These are phyloP conservation scores for Zymoseptoria brevis DNA, from an alignment of 2,329 filamentous ascomycete genomes.

Conservation along the genomic window DNA sequence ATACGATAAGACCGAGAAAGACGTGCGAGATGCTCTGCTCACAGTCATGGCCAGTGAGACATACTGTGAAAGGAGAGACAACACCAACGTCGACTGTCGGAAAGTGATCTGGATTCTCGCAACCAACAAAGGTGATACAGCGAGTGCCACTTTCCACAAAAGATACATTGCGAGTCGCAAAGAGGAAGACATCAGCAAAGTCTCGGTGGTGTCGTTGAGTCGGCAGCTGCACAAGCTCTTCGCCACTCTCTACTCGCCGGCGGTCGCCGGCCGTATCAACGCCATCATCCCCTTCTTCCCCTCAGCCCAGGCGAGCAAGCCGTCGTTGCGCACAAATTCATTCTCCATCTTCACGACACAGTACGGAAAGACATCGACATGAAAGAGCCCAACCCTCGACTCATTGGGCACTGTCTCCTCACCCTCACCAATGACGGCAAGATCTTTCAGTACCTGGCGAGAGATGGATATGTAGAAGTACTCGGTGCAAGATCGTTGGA, in stretches of 20 bases:
- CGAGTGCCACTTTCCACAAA: slow-evolving; percentile 36
- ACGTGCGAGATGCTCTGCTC: slow-evolving; percentile 38
- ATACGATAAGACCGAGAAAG: slow-evolving; percentile 41
- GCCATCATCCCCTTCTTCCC: slow-evolving; percentile 38
- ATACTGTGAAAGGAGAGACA: slow-evolving; percentile 35
- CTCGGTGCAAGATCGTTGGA: not conserved
- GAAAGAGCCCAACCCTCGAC: not conserved
- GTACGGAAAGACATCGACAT: not conserved
- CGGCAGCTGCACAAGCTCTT: slow-evolving; percentile 12
- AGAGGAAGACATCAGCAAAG: slow-evolving; percentile 10
- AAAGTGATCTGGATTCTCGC: slow-evolving; percentile 45
- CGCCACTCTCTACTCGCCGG: not conserved
- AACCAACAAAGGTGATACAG: slow-evolving; percentile 37
- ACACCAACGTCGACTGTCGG: slow-evolving; percentile 32
- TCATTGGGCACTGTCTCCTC: not conserved
- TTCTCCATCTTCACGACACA: slow-evolving; percentile 30
- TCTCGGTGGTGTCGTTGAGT: slow-evolving; percentile 17
- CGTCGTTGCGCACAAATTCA: slow-evolving; percentile 37
- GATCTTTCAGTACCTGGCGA: not conserved
- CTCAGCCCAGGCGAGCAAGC: slow-evolving; percentile 33
- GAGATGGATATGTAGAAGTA: not conserved
- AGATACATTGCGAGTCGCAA: slow-evolving; percentile 19
- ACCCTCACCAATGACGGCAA: not conserved
- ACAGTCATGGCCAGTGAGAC: slow-evolving; percentile 38
- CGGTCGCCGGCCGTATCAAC: slow-evolving; percentile 38